Evolutionary conservation across 2,329 filamentous ascomycete genomes (phyloP), one percentile per base, ranked within the genome.

Genomic region (Colletotrichum eremochloae): DNA sequence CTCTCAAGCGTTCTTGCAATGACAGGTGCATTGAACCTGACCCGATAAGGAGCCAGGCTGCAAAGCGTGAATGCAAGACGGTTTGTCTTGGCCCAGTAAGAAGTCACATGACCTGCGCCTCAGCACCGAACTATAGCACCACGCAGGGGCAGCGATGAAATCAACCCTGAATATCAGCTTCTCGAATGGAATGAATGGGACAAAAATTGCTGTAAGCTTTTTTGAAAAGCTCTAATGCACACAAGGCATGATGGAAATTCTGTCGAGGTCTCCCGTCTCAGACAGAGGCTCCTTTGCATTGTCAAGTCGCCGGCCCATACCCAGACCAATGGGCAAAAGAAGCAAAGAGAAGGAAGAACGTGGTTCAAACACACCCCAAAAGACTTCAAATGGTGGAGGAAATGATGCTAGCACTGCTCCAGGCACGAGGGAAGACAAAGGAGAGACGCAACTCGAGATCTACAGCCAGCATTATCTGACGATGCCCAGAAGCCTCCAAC

Each of bases 51-150:
- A 38, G 18, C 8, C 15, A 9, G 5, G n/a, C 52, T 18, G 11
- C 24, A 38, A 46, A 40, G 20, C 15, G 1, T 52, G 24, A 6
- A 14, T 42, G 12, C 11, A 15, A n/a, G 20, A 24, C 24, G 24
- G 24, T 24, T 48, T 20, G 5, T 15, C 8, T 48, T 33, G 40
- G 6, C 36, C 8, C 33, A 38, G 46, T n/a, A 33, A 3, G 9
- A 42, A 36, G 62, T 70, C 53, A 69, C 67, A 53, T 60, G 62
- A 66, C 62, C 40, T 61, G 38, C 55, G 31, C 55, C 31, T 53
- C 44, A 46, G 29, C 14, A 36, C 44, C 12, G n/a, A 7, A 36
- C 29, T 31, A 42, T 24, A 24, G 42, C 52, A 24, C 11, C 15
- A 40, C 8, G 24, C 33, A 63, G 24, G 7, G 56, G 38, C n/a